Evolutionary conservation across 371 early-diverging fungal species (phyloP), one percentile per base, ranked within the genome.

Genomic region (Mucor velutinosus): DNA sequence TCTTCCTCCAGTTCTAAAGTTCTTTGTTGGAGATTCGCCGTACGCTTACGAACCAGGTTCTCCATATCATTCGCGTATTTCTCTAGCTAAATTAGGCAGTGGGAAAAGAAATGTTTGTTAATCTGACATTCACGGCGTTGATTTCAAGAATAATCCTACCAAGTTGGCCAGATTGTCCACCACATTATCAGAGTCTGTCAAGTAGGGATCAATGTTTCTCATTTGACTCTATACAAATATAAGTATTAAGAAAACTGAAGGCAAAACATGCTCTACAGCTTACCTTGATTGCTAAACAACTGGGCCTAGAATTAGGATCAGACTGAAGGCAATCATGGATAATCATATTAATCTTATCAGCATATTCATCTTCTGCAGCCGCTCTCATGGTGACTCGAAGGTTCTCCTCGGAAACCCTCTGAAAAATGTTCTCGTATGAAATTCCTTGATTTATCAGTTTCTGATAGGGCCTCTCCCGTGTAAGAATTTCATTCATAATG

Each of bases 1-100:
- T 85, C 86, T 58, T 82, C 83, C 66, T 83, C 86, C 17, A 85
- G 57, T 56, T 85, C 83, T 8, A 79, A 27, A 0, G 86, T 85
- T 11, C 86, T 74, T 73, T 74, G 77, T 58, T 85, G 86, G 17
- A 85, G 41, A 55, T 85, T 82, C 7, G 70, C 74, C 4, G 86
- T 85, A 29, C 86, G 67, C 39, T 85, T 78, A 2, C 65, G 71
- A 1, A 83, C 86, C 7, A 85, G 66, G 8, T 77, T 77, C 37
- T 85, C 86, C 86, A 85, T 85, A 27, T 85, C 83, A 56, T 77
- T 83, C 10, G 77, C 82, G 55, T 85, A 85, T 67, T 82, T 81
- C 60, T 85, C 86, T n/a, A 85, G 62, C 78, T 77, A 64, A 27
- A 51, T 43, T 35, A 12, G 12, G 10, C 25, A 4, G 12, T n/a